Evolutionary conservation across 495 filamentous ascomycete species (phyloP).

Genomic region (Staphylotrichum longicolle): DNA sequence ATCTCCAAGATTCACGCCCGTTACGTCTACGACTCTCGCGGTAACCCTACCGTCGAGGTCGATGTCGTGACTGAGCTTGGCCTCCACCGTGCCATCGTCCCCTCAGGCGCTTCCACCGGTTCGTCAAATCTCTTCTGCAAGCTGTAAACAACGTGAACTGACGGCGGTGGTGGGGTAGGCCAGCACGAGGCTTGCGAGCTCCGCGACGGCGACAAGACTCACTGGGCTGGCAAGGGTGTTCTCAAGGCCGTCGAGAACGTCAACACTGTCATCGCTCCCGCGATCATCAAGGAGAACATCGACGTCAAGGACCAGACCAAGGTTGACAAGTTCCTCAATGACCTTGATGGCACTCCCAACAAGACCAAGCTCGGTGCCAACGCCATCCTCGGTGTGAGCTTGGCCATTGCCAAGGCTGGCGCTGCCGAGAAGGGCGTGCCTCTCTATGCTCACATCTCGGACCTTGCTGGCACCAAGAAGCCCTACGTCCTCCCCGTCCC

Average conservation of each 20-base stretch:
- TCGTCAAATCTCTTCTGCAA: slow-evolving; percentile 34
- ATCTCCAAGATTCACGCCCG: slow-evolving; percentile 99
- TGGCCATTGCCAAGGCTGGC: slow-evolving; percentile 96
- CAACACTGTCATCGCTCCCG: slow-evolving; percentile 88
- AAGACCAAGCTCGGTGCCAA: slow-evolving; percentile 98
- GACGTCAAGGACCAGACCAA: slow-evolving; percentile 96
- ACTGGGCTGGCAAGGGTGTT: slow-evolving; percentile 97
- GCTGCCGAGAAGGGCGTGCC: slow-evolving; percentile 98
- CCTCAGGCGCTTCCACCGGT: slow-evolving; percentile 97
- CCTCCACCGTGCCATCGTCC: slow-evolving; percentile 97
- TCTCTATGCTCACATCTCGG: slow-evolving; percentile 96
- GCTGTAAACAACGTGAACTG: neutral
- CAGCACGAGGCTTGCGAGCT: slow-evolving; percentile 98
- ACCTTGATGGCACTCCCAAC: slow-evolving; percentile 93
- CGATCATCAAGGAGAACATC: slow-evolving; percentile 84
- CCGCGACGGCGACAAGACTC: slow-evolving; percentile 95
- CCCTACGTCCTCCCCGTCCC: slow-evolving; percentile 98
- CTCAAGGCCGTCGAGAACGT: slow-evolving; percentile 94
- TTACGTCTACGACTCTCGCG: slow-evolving; percentile 98
- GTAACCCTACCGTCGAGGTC: slow-evolving; percentile 91
- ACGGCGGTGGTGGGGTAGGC: slow-evolving; percentile 51
- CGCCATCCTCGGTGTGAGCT: slow-evolving; percentile 92
- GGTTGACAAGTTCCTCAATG: slow-evolving; percentile 91
- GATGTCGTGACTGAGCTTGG: slow-evolving; percentile 96
- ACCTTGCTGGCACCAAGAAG: slow-evolving; percentile 99